Base-by-base conservation (phyloP, 2,329 filamentous ascomycete genomes). In the Ilyonectria mors-panacis region DNA sequence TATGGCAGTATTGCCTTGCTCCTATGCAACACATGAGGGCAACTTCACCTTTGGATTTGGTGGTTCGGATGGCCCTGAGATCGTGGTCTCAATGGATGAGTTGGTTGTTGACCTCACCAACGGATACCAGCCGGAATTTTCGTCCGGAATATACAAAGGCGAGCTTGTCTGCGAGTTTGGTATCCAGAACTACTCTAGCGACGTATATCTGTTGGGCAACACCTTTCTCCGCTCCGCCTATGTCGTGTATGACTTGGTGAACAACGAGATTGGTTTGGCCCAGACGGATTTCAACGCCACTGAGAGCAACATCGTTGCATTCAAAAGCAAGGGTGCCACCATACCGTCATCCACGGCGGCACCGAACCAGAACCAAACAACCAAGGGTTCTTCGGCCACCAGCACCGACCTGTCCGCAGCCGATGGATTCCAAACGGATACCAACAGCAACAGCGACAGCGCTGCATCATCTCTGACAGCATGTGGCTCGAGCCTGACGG, bases 141-240 rank as follows among this genome's bases (percentile, higher is more conserved):
- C 74, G 2, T 75, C 78, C 7, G 84, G 85, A 7, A 70, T 72
- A 8, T 84, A 85, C 73, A 73, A 79, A 45, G 86, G 85, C 47
- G 73, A 87, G 74, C 69, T 78, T 0, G 80, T 82, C 0, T 91
- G 89, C 75, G 80, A 83, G 59, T 89, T 91, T 63, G 89, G 89
- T 44, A 86, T 91, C 64, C 84, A 87, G 71, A 87, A 87, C 74
- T 80, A 83, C 56, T 83, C 78, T 23, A 74, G 73, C 23, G 68
- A 77, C 2, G 78, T 83, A 0, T 87, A 79, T 70, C 79, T 89
- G 47, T 82, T 90, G 10, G 88, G 88, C 48, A 88, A 89, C 71
- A 87, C 85, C 0, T 90, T 90, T 74, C 77, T 90, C 35, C 85
- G 88, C 60, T 89, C 87, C 1, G 88, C 87, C 1, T 90, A 89